Conservation (phyloP, 2,329 filamentous ascomycete genomes). For the Diaporthe amygdali region DNA sequence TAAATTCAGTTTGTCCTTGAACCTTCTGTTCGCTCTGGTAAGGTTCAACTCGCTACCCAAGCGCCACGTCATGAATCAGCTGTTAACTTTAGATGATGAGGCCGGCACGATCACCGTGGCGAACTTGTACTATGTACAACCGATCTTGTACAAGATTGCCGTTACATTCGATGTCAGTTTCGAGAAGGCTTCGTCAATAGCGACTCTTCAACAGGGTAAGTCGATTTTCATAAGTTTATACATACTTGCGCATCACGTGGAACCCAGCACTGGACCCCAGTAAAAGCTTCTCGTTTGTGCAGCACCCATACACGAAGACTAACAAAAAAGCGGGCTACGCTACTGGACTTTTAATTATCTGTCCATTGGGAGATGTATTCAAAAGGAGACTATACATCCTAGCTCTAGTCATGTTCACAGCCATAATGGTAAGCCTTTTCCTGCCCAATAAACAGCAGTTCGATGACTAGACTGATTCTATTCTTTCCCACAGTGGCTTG, state of each 20-base stretch:
- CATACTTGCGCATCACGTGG: too few relatives aligned
- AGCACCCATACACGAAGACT: too few relatives aligned
- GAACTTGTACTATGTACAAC: constrained; percentile 83
- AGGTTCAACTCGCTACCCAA: constrained; percentile 21
- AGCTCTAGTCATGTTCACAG: constrained; percentile 69
- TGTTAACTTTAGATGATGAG: constrained; percentile 35
- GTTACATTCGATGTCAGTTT: constrained; percentile 73
- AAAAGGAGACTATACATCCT: constrained; percentile 73
- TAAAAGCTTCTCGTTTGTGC: too few relatives aligned
- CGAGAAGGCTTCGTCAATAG: constrained; percentile 69
- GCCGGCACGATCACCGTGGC: constrained; percentile 72
- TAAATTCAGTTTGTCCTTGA: constrained; percentile 70
- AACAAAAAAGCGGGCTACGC: constrained; percentile 80
- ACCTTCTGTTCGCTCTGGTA: constrained; percentile 73
- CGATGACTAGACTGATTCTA: neutral
- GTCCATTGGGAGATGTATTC: constrained; percentile 76
- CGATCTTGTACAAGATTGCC: constrained; percentile 78
- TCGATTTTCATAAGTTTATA: too few relatives aligned
- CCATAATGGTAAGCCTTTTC: constrained; percentile 60
- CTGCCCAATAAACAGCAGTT: neutral
- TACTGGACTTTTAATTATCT: constrained; percentile 73
- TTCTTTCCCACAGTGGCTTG: constrained; percentile 61
- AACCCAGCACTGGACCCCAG: too few relatives aligned
- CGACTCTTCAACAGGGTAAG: constrained; percentile 77
- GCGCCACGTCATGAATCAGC: neutral